Evolutionary conservation across 129 eudicot species (phyloP), one percentile per base, ranked within the genome.

Genomic region (Glebionis coronaria): DNA sequence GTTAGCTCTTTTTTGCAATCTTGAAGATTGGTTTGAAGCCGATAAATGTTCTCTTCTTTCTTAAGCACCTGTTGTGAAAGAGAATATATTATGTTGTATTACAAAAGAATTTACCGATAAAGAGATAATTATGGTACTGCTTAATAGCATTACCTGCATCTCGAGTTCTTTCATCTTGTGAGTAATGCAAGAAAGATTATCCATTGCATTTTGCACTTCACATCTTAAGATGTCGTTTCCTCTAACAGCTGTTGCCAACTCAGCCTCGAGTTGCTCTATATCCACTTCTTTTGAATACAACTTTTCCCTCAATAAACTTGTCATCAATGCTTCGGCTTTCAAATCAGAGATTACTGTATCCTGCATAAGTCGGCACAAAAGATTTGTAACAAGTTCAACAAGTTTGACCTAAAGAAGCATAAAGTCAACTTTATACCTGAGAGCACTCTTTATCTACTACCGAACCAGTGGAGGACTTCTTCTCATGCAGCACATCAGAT

Each of bases 111-210:
- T n/a, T 23, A 23, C 25, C 25, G 1, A 23, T 23, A 23, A 23
- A 23, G 25, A 23, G 25, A 23, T 23, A 23, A 23, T 23, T 23
- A 23, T 0, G 25, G 10, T 50, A 56, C 61, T 51, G 10, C n/a
- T n/a, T n/a, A n/a, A 51, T 25, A 61, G 44, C 46, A 21, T 14
- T 64, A 93, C 99, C 88, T 87, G 93, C 65, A 93, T 86, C 77
- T 93, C 93, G 52, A 86, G 82, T 15, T 89, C 97, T 85, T 93
- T 93, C 95, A 86, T 74, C 81, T 81, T 93, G 97, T 93, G 97
- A 55, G 82, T 84, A 19, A 76, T 38, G 44, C 92, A 80, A 14
- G 99, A 89, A 59, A 86, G 77, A 53, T 71, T 75, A 63, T 93
- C 99, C 74, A 89, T 35, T 1, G 95, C 86, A 65, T 86, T 87